phyloP scores from a whole-genome alignment of 192 early-diverging fungal species.

The Podila clonocystis region DNA sequence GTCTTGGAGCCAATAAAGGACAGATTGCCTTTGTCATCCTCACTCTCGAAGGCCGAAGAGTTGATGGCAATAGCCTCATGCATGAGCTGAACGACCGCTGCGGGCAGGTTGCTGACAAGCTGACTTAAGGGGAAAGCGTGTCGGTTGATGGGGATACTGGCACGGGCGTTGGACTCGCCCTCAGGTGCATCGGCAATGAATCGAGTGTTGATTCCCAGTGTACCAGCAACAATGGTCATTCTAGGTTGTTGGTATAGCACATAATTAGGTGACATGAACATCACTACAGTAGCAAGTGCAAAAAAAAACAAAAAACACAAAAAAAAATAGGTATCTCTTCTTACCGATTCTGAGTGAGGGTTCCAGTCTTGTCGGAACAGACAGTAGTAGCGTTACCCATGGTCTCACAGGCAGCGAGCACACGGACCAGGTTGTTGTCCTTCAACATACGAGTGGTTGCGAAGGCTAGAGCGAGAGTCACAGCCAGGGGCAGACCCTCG shows the following conservation, averaged over 20 bases:
- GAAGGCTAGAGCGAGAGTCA: slow-evolving; percentile 92
- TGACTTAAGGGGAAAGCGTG: slow-evolving; percentile 60
- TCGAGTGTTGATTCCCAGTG: slow-evolving; percentile 61
- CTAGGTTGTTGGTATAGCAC: too few relatives aligned
- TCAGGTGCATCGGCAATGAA: slow-evolving; percentile 53
- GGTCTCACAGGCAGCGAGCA: slow-evolving; percentile 96
- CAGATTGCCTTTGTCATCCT: slow-evolving; percentile 55
- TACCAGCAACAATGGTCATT: slow-evolving; percentile 95
- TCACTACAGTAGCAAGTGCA: too few relatives aligned
- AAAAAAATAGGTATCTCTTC: too few relatives aligned
- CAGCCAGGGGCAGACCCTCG: slow-evolving; percentile 95
- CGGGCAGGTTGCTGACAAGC: slow-evolving; percentile 55
- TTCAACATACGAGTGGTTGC: slow-evolving; percentile 96
- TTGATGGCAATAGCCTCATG: slow-evolving; percentile 82
- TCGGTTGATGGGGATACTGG: slow-evolving; percentile 43
- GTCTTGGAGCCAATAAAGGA: slow-evolving; percentile 93
- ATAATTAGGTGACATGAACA: too few relatives aligned
- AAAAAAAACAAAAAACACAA: neutral
- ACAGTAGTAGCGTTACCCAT: slow-evolving; percentile 99
- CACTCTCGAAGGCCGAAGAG: slow-evolving; percentile 75
- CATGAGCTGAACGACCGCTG: slow-evolving; percentile 59
- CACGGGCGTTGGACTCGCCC: slow-evolving; percentile 39
- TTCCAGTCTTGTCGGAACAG: slow-evolving; percentile 99
- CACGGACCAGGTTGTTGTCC: slow-evolving; percentile 96
- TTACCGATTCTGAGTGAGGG: slow-evolving; percentile 90